These are phyloP conservation scores for Entoloma clypeatum DNA, from an alignment of 1,284 basidiomycete species.

Conservation along the genomic window DNA sequence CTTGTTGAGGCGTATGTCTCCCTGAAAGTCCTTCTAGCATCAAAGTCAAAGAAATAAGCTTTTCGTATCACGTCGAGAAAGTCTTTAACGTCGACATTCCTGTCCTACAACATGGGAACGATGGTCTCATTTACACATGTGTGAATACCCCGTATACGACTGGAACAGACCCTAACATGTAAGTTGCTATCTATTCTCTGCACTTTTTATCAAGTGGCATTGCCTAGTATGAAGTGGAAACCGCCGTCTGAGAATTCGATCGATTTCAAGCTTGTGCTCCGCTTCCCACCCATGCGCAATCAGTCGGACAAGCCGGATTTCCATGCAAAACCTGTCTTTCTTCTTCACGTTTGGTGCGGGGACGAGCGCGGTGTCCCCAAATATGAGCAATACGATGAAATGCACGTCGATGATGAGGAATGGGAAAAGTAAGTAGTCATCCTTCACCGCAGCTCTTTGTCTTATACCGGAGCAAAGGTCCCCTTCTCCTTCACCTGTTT, in stretches of 20 bases:
- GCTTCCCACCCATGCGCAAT: slow-evolving; percentile 73
- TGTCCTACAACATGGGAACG: slow-evolving; percentile 88
- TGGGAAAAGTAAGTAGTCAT: slow-evolving; percentile 77
- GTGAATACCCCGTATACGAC: slow-evolving; percentile 80
- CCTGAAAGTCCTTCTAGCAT: slow-evolving; percentile 48
- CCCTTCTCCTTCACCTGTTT: neutral
- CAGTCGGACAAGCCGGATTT: slow-evolving; percentile 71
- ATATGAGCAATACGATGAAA: slow-evolving; percentile 86
- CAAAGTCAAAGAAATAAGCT: slow-evolving; percentile 82
- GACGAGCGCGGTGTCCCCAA: slow-evolving; percentile 50
- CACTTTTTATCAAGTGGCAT: slow-evolving; percentile 9
- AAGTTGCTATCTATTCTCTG: slow-evolving; percentile 26
- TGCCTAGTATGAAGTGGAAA: slow-evolving; percentile 92
- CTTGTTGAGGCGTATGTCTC: slow-evolving; percentile 7
- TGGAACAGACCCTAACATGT: slow-evolving; percentile 95
- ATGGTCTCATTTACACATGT: slow-evolving; percentile 97
- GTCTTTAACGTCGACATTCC: slow-evolving; percentile 87
- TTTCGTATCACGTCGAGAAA: slow-evolving; percentile 85
- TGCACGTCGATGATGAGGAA: slow-evolving; percentile 85
- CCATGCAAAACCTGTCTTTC: slow-evolving; percentile 81
- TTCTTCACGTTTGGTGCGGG: slow-evolving; percentile 78
- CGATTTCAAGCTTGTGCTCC: slow-evolving; percentile 92
- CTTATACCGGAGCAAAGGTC: slow-evolving; percentile 12
- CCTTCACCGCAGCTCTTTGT: slow-evolving; percentile 2
- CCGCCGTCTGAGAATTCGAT: slow-evolving; percentile 97